Evolutionary conservation across 345 rosid genomes (phyloP).

Genomic region (Durio zibethinus): DNA sequence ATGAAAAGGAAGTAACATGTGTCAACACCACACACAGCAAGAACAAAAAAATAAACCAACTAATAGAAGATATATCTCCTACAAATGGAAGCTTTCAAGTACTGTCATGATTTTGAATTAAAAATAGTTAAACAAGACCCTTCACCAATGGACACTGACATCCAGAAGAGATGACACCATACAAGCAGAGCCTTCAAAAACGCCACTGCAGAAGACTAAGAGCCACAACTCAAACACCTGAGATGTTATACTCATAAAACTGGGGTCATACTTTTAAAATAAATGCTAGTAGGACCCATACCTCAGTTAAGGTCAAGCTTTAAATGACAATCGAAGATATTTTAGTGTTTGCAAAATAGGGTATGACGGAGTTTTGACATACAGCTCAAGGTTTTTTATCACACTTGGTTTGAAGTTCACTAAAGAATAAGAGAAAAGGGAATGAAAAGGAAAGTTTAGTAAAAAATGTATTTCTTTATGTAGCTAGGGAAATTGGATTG

Average conservation of each 20-base stretch:
- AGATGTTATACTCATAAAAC: not conserved
- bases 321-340: not conserved
- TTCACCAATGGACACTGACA: not conserved
- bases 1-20: not conserved
- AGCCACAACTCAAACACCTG: not conserved
- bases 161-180: not conserved
- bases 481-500: no score
- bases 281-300: not conserved
- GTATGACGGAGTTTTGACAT: not conserved
- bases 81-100: not conserved
- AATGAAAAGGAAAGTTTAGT: not conserved
- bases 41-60: not conserved
- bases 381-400: no score
- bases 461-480: no score
- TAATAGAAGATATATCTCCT: not conserved
- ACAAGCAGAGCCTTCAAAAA: not conserved
- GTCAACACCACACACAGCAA: not conserved
- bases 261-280: not conserved
- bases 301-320: not conserved
- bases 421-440: not conserved
- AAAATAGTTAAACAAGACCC: not conserved
- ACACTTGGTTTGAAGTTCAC: not conserved
- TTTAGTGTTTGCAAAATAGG: not conserved
- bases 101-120: not conserved
- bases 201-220: not conserved